These are phyloP conservation scores for Candida orba DNA, from an alignment of 805 yeast genomes.

Conservation along the genomic window DNA sequence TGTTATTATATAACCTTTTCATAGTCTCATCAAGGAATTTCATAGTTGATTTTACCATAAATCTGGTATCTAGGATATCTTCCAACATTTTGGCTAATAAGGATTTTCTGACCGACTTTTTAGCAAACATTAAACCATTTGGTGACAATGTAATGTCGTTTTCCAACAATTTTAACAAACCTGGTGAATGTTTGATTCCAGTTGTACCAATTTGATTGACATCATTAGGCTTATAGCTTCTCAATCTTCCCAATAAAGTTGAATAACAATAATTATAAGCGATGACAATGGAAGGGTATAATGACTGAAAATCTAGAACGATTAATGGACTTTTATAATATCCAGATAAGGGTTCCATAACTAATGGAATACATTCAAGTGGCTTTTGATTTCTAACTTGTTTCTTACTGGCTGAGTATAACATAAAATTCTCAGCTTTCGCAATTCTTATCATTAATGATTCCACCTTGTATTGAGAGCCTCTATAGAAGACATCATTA, in stretches of 20 bases:
- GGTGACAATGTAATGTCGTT: constrained; percentile 69
- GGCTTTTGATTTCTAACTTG: constrained; percentile 84
- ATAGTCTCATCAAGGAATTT: constrained; percentile 41
- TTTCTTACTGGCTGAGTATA: constrained; percentile 71
- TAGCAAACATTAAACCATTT: constrained; percentile 77
- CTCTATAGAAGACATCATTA: constrained; percentile 78
- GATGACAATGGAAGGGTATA: constrained; percentile 87
- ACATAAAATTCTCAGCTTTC: constrained; percentile 63
- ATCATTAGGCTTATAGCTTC: constrained; percentile 37
- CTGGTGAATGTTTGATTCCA: constrained; percentile 44
- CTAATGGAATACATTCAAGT: constrained; percentile 79
- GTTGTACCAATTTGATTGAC: constrained; percentile 43
- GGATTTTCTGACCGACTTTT: constrained; percentile 59
- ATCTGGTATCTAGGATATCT: constrained; percentile 74
- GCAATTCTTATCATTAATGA: constrained; percentile 70
- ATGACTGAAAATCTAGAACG: constrained; percentile 87
- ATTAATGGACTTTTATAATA: constrained; percentile 84
- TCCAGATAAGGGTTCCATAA: constrained; percentile 85
- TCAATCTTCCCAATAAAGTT: constrained; percentile 57
- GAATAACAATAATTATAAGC: constrained; percentile 88
- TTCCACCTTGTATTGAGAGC: constrained; percentile 93
- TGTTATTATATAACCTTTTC: constrained; percentile 53
- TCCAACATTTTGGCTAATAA: constrained; percentile 75
- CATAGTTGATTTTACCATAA: constrained; percentile 74
- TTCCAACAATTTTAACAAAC: constrained; percentile 44